Evolutionary conservation across 257 asterid genomes (phyloP).

Genomic region (Fraxinus americana): DNA sequence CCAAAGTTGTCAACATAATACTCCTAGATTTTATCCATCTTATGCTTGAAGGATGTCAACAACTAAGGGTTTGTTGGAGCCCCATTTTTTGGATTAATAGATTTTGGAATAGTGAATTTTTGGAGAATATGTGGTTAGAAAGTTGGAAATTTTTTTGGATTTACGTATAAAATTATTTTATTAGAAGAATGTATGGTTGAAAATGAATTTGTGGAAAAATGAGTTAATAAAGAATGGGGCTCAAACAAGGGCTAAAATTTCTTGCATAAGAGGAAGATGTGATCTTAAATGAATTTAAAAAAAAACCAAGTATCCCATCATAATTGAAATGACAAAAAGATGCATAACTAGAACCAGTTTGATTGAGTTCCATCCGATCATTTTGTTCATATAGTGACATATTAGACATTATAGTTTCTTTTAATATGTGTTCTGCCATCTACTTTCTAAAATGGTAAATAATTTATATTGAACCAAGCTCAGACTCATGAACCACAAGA

Average conservation of each 20-base stretch:
- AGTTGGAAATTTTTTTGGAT: too few relatives aligned
- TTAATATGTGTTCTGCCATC: background rate
- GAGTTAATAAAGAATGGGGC: too few relatives aligned
- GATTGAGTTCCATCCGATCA: background rate
- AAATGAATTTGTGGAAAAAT: too few relatives aligned
- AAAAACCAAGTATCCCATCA: background rate
- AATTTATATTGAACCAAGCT: background rate
- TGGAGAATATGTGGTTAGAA: too few relatives aligned
- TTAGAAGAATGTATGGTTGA: too few relatives aligned
- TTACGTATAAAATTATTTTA: too few relatives aligned
- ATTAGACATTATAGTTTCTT: background rate
- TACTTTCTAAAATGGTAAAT: background rate
- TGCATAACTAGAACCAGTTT: background rate
- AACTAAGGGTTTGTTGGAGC: too few relatives aligned
- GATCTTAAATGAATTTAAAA: background rate
- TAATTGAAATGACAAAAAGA: background rate
- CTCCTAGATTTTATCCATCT: background rate
- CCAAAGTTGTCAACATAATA: background rate
- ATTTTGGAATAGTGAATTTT: too few relatives aligned
- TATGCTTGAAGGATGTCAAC: background rate
- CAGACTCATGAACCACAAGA: background rate
- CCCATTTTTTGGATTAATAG: too few relatives aligned
- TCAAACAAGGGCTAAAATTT: background rate
- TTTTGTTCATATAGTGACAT: background rate
- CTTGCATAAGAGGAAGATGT: background rate